Percentiles rank a stretch among this genome's conserved stretches.
These are phyloP conservation scores for Neurospora pannonica DNA, from an alignment of 495 filamentous ascomycete genomes.

Conservation along the genomic window DNA sequence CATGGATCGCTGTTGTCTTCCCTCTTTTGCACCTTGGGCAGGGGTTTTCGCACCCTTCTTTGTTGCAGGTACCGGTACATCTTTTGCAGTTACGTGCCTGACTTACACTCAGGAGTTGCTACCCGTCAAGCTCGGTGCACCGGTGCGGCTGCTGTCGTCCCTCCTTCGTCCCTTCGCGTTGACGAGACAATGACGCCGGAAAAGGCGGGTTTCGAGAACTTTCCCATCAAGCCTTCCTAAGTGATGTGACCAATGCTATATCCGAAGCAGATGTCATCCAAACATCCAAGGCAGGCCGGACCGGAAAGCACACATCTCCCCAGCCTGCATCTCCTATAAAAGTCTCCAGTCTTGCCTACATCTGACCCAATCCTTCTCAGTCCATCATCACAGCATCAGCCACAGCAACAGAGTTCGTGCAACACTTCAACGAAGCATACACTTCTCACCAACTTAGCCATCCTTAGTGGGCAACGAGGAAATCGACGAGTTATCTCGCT, in stretches of 20 bases:
- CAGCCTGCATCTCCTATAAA: not conserved
- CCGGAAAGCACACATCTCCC: not conserved
- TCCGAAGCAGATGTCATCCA: not conserved
- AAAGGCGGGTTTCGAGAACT: conserved; percentile 7
- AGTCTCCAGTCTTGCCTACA: not conserved
- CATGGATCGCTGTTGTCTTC: not conserved
- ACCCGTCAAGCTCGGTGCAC: not conserved
- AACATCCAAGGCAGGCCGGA: not conserved
- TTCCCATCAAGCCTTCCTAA: not conserved
- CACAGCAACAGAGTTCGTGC: not conserved
- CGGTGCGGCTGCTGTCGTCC: not conserved
- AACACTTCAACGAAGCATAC: not conserved
- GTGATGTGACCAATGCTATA: not conserved
- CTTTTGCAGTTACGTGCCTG: not conserved
- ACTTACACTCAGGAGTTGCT: not conserved
- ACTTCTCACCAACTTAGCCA: not conserved
- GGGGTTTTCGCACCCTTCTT: not conserved
- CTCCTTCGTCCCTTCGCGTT: not conserved
- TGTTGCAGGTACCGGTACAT: not conserved
- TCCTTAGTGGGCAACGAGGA: not conserved
- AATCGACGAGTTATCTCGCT: not conserved
- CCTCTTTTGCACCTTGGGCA: not conserved
- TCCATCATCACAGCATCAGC: not conserved
- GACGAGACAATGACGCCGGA: not conserved
- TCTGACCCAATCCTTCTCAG: not conserved